phyloP scores from a whole-genome alignment of 2,329 filamentous ascomycete genomes.

The Arthrobotrys sphaeroides region DNA sequence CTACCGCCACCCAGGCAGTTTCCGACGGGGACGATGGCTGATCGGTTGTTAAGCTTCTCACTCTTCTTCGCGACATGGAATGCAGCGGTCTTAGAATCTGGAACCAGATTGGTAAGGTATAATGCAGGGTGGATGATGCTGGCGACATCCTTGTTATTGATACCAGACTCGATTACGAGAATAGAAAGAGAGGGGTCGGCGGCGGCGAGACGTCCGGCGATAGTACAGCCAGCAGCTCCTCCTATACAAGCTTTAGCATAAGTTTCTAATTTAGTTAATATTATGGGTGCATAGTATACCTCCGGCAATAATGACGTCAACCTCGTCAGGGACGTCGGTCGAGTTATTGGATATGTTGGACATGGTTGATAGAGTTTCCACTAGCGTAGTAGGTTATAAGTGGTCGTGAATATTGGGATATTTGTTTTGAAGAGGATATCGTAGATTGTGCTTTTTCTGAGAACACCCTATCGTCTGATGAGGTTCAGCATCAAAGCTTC shows the following conservation, averaged over 20 bases:
- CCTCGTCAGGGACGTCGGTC: conserved; percentile 17
- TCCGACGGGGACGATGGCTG: conserved; percentile 61
- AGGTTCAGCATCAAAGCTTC: too few species aligned
- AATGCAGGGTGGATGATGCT: conserved; percentile 66
- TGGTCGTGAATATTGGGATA: not conserved
- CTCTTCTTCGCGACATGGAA: conserved; percentile 67
- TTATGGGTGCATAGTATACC: conserved; percentile 2
- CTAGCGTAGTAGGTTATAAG: not conserved
- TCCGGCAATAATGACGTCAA: conserved; percentile 52
- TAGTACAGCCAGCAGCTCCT: conserved; percentile 65
- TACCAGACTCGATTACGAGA: conserved; percentile 67
- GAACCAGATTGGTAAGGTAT: conserved; percentile 65
- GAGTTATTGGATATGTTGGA: conserved; percentile 40
- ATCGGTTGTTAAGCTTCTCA: conserved; percentile 64
- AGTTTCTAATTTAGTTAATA: not conserved
- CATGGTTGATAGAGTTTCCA: not conserved
- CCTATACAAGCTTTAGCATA: conserved; percentile 58
- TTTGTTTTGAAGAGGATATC: too few species aligned
- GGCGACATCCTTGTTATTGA: conserved; percentile 66
- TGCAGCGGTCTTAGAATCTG: conserved; percentile 65
- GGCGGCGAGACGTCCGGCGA: conserved; percentile 66
- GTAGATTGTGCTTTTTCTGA: too few species aligned
- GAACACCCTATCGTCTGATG: too few species aligned
- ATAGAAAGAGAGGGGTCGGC: conserved; percentile 66
- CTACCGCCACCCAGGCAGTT: conserved; percentile 72